Evolutionary conservation across 2,329 filamentous ascomycete genomes (phyloP).

Genomic region (Pseudocercospora fuligena): DNA sequence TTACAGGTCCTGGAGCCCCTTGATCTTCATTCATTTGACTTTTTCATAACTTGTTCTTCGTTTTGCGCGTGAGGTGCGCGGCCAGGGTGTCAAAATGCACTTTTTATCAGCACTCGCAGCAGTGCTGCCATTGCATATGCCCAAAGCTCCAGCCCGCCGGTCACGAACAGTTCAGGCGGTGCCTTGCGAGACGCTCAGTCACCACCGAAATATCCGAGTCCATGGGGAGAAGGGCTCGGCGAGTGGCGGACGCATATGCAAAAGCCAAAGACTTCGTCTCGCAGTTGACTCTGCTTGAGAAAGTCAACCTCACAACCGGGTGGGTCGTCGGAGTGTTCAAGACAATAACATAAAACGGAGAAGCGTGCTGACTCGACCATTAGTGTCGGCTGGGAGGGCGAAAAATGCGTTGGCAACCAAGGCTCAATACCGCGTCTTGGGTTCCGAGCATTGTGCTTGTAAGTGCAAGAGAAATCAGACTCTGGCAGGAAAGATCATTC

Average conservation of each 20-base stretch:
- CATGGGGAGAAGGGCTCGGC: slow-evolving; percentile 79
- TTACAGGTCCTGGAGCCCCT: not conserved
- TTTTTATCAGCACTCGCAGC: slow-evolving; percentile 35
- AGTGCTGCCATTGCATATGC: slow-evolving; percentile 38
- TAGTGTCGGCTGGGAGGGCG: slow-evolving; percentile 75
- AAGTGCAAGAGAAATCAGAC: not conserved
- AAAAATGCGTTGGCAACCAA: slow-evolving; percentile 76
- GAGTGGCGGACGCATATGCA: slow-evolving; percentile 74
- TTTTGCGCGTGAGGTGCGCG: not conserved
- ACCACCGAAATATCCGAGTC: slow-evolving; percentile 79
- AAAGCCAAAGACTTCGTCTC: slow-evolving; percentile 81
- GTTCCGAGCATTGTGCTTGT: slow-evolving; percentile 74
- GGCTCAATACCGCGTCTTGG: slow-evolving; percentile 73
- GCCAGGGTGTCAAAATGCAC: slow-evolving; percentile 28
- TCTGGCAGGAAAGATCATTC: not conserved
- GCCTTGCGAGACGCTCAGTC: slow-evolving; percentile 47
- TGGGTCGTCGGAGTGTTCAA: not conserved
- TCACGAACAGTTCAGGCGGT: slow-evolving; percentile 22
- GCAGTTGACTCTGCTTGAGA: slow-evolving; percentile 81
- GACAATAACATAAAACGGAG: not conserved
- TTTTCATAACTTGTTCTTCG: not conserved
- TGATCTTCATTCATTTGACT: not conserved
- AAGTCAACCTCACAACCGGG: slow-evolving; percentile 83
- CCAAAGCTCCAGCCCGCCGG: slow-evolving; percentile 31
- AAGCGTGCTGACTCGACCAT: slow-evolving; percentile 40